A percentile compares a stretch with the other conserved stretches of the same genome.
These are phyloP conservation scores for Ceratocystis alfenasii DNA, from an alignment of 2,329 filamentous ascomycete species.

Conservation along the genomic window DNA sequence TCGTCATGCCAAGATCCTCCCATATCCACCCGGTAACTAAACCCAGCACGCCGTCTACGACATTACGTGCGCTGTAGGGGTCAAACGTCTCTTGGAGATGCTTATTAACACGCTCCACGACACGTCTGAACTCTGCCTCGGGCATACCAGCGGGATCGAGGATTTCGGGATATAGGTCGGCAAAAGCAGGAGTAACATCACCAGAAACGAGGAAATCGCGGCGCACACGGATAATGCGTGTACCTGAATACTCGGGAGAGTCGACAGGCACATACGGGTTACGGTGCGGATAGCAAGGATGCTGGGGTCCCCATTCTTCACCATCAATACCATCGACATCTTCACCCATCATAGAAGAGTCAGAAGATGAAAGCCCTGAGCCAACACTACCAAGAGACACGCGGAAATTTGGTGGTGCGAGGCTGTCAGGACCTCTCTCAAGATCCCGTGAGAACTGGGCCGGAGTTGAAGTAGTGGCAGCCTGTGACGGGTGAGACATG, in stretches of 20 bases:
- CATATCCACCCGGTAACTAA: slow-evolving; percentile 84
- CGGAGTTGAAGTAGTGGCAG: slow-evolving; percentile 23
- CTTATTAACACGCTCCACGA: slow-evolving; percentile 72
- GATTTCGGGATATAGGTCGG: slow-evolving; percentile 92
- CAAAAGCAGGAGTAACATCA: slow-evolving; percentile 84
- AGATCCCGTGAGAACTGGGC: slow-evolving; percentile 40
- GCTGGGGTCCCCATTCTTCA: slow-evolving; percentile 81
- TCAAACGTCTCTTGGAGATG: slow-evolving; percentile 67
- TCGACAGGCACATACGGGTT: slow-evolving; percentile 79
- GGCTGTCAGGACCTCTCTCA: slow-evolving; percentile 41
- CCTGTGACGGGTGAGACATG: slow-evolving; percentile 14
- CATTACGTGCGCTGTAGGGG: slow-evolving; percentile 63
- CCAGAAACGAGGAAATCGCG: slow-evolving; percentile 85
- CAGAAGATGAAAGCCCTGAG: slow-evolving; percentile 38
- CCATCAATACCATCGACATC: slow-evolving; percentile 55
- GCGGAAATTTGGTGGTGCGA: slow-evolving; percentile 30
- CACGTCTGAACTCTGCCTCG: slow-evolving; percentile 72
- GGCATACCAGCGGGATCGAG: slow-evolving; percentile 69
- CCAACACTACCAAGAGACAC: slow-evolving; percentile 43
- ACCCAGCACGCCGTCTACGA: slow-evolving; percentile 67
- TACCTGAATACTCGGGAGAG: slow-evolving; percentile 62
- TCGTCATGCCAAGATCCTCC: slow-evolving; percentile 76
- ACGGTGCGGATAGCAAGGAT: slow-evolving; percentile 86
- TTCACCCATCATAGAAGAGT: slow-evolving; percentile 52
- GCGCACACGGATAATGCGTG: slow-evolving; percentile 80